Percentiles rank a stretch among this genome's conserved stretches.
These are phyloP conservation scores for Furculomyces boomerangus DNA, from an alignment of 371 early-diverging fungal genomes.

Conservation along the genomic window DNA sequence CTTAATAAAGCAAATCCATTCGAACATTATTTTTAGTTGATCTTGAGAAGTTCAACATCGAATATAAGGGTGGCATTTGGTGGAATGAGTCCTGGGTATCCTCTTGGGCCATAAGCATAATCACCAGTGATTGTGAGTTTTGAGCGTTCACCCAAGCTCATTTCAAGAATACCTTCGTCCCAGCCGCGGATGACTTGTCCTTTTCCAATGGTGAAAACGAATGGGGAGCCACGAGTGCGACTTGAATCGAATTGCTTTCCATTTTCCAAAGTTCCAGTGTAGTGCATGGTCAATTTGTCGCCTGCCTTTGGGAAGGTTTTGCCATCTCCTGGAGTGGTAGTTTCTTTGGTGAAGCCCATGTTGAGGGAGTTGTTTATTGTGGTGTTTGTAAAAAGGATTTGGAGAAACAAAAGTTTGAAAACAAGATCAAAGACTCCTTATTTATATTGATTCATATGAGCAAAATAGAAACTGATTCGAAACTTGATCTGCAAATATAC, in stretches of 20 bases:
- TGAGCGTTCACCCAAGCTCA: slow-evolving; percentile 59
- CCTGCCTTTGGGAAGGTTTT: slow-evolving; percentile 69
- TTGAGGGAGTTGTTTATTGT: too few relatives aligned
- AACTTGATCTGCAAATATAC: too few relatives aligned
- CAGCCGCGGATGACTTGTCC: slow-evolving; percentile 86
- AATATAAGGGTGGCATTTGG: slow-evolving; percentile 67
- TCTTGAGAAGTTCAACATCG: slow-evolving; percentile 67
- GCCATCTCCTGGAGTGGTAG: slow-evolving; percentile 48
- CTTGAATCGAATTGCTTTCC: slow-evolving; percentile 80
- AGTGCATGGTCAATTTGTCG: slow-evolving; percentile 50
- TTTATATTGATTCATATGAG: too few relatives aligned
- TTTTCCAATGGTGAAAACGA: slow-evolving; percentile 66
- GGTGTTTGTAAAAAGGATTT: too few relatives aligned
- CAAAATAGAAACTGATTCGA: too few relatives aligned
- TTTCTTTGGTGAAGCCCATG: slow-evolving; percentile 24
- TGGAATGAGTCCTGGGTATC: slow-evolving; percentile 58
- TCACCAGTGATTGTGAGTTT: slow-evolving; percentile 50
- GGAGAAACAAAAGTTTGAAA: too few relatives aligned
- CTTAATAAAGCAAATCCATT: too few relatives aligned
- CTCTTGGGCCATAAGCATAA: slow-evolving; percentile 51
- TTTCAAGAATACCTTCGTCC: slow-evolving; percentile 70
- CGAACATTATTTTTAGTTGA: slow-evolving; percentile 42
- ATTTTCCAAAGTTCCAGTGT: slow-evolving; percentile 40
- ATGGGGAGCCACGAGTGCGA: slow-evolving; percentile 56
- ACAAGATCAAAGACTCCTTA: too few relatives aligned